These are phyloP conservation scores for Lavandula angustifolia DNA, from an alignment of 257 asterid species.

Conservation along the genomic window DNA sequence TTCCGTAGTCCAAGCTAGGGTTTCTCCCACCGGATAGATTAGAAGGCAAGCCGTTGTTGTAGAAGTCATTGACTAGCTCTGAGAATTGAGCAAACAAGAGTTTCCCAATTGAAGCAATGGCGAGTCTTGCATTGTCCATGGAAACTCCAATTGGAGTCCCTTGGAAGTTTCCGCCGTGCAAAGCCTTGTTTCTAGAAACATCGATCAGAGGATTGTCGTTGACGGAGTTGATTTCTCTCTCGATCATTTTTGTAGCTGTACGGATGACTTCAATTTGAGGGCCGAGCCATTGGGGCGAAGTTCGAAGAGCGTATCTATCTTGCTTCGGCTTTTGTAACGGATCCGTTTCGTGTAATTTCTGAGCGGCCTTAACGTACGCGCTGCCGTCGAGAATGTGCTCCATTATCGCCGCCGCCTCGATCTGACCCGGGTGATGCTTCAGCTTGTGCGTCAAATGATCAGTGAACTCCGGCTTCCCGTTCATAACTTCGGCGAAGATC, in stretches of 20 bases:
- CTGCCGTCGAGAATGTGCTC: conserved; percentile 57
- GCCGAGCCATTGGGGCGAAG: conserved; percentile 63
- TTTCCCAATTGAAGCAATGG: conserved; percentile 53
- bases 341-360: conserved; percentile 46
- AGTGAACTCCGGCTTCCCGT: conserved; percentile 59
- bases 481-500: conserved; percentile 59
- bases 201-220: conserved; percentile 34
- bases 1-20: conserved; percentile 56
- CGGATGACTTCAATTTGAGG: conserved; percentile 60
- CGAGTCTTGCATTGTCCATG: conserved; percentile 54
- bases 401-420: conserved; percentile 62
- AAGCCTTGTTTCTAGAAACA: conserved; percentile 53
- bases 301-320: conserved; percentile 54
- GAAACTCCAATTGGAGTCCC: conserved; percentile 62
- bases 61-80: conserved; percentile 51
- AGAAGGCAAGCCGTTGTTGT: conserved; percentile 56
- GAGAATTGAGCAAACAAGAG: conserved; percentile 55
- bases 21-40: conserved; percentile 57
- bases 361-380: conserved; percentile 45
- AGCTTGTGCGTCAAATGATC: conserved; percentile 60
- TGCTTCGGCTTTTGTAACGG: conserved; percentile 57
- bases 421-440: conserved; percentile 64
- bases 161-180: conserved; percentile 63
- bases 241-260: conserved; percentile 56
- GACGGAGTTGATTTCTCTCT: conserved; percentile 47